Conservation (phyloP, 2,329 filamentous ascomycete genomes). For the Fusarium subglutinans region DNA sequence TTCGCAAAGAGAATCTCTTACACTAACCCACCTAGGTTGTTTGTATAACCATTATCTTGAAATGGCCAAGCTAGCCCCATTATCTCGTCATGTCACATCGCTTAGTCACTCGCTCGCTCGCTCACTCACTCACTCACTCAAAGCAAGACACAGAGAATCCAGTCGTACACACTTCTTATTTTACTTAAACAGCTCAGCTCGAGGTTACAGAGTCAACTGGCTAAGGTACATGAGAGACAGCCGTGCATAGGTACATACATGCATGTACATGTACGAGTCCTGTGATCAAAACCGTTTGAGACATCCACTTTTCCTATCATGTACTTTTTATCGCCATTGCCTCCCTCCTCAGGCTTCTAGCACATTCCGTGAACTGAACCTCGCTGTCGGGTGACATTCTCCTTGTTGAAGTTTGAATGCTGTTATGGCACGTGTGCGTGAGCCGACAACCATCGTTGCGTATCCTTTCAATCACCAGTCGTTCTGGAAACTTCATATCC, state of each 20-base stretch:
- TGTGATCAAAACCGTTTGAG: neutral
- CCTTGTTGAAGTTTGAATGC: conserved; percentile 5
- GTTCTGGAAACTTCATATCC: neutral
- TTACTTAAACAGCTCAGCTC: conserved; percentile 21
- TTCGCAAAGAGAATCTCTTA: neutral
- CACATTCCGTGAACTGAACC: neutral
- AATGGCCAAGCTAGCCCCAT: neutral
- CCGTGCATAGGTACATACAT: neutral
- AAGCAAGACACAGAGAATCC: neutral
- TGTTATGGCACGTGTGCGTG: neutral
- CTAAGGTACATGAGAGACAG: conserved; percentile 18
- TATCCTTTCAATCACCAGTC: neutral
- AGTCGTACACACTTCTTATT: conserved; percentile 10
- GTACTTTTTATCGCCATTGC: neutral
- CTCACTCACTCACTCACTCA: neutral
- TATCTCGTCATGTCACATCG: neutral
- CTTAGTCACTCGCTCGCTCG: neutral
- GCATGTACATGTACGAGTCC: neutral
- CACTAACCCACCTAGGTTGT: too few species aligned
- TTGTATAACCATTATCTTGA: neutral
- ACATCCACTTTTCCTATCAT: conserved; percentile 8
- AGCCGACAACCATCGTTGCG: neutral
- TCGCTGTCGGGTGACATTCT: neutral
- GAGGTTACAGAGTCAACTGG: neutral
- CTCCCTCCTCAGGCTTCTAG: neutral